These are phyloP conservation scores for Blastobotrys apis DNA, from an alignment of 1,139 yeast genomes.

Conservation along the genomic window DNA sequence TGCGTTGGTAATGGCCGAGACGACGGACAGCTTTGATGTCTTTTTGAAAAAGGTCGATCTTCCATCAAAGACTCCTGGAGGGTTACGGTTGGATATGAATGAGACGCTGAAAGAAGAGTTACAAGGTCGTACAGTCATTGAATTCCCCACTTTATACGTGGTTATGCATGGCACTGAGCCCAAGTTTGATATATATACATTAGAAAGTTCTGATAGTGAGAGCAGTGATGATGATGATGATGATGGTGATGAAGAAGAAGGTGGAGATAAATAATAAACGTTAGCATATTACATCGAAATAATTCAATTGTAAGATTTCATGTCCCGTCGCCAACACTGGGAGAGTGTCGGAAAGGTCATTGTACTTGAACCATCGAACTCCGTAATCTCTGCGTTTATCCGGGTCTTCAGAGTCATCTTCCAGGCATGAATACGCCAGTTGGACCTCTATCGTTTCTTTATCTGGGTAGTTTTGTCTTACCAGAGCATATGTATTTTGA, in stretches of 20 bases:
- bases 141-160: conserved; percentile 60
- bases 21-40: conserved; percentile 6
- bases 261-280: not conserved
- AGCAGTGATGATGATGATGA: conserved; percentile 7
- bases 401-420: not conserved
- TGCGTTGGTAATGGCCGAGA: conserved; percentile 1
- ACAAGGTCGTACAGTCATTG: conserved; percentile 58
- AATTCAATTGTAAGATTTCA: conserved; percentile 11
- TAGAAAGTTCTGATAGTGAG: conserved; percentile 5
- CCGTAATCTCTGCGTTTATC: conserved; percentile 20
- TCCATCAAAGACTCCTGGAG: conserved; percentile 22
- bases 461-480: not conserved
- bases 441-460: not conserved
- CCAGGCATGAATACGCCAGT: conserved; percentile 6
- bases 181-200: conserved; percentile 7
- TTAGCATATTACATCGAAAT: conserved; percentile 11
- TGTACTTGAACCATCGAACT: conserved; percentile 8
- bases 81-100: conserved; percentile 21
- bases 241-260: conserved; percentile 5
- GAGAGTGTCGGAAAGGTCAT: conserved; percentile 3
- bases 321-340: conserved; percentile 2
- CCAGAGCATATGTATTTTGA: not conserved
- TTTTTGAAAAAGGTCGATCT: conserved; percentile 23
- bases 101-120: conserved; percentile 44
- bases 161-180: conserved; percentile 5